Conservation (phyloP, 192 early-diverging fungal genomes). For the Backusella macrospora region DNA sequence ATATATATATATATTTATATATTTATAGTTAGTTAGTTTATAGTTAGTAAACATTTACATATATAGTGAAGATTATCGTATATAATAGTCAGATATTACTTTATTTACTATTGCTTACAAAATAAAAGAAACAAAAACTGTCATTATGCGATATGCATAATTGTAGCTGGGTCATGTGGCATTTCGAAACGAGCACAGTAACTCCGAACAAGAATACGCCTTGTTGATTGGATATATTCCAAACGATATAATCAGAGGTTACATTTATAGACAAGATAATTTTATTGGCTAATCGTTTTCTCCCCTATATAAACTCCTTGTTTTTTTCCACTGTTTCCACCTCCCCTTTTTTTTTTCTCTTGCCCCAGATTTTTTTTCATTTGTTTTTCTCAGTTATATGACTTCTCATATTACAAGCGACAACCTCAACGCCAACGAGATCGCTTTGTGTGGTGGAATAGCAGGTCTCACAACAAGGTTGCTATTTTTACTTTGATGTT, state of each 20-base stretch:
- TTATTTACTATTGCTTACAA: too few species aligned
- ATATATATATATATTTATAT: too few species aligned
- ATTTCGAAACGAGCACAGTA: not conserved
- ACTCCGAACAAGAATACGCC: too few species aligned
- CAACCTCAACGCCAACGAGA: conserved; percentile 29
- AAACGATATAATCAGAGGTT: not conserved
- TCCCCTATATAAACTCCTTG: not conserved
- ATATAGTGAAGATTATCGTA: too few species aligned
- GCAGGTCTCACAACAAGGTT: conserved; percentile 47
- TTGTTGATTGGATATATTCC: not conserved
- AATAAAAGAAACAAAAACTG: not conserved
- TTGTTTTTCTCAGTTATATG: conserved; percentile 13
- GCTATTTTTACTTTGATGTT: not conserved
- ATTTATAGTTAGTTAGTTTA: too few species aligned
- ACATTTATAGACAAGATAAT: not conserved
- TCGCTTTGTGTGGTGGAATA: conserved; percentile 53
- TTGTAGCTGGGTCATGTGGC: not conserved
- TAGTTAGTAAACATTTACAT: too few species aligned
- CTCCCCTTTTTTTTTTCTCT: conserved; percentile 1
- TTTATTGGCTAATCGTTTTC: conserved; percentile 8
- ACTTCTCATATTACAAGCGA: conserved; percentile 30
- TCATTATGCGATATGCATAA: not conserved
- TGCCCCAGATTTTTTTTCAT: conserved; percentile 11
- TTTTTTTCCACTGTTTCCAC: not conserved
- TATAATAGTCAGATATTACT: too few species aligned